Evolutionary conservation across 345 rosid species (phyloP), one percentile per base, ranked within the genome.

Genomic region (Salix brachista): DNA sequence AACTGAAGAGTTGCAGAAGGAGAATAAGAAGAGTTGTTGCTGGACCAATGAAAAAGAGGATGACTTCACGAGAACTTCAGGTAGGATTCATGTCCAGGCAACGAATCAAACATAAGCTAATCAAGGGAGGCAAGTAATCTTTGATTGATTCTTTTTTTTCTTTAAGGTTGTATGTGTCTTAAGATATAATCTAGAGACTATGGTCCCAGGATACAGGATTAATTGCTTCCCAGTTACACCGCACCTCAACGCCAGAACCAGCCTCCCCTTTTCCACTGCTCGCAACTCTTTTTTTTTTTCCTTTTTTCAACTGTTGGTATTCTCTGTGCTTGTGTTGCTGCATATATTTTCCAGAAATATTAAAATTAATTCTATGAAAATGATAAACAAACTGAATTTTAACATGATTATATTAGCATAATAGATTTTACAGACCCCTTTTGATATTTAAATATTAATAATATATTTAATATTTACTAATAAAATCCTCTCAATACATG

Each of bases 41-140:
- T 39, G 18, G 41, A 78, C 77, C 56, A 44, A 65, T 42, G 79
- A 78, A 25, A 76, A 78, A 75, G 83, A 82, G 84, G 85, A 86
- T 89, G 80, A 84, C 96, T 90, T 93, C 77, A 56, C 74, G 78
- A 82, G 73, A 89, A 87, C 86, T 90, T 84, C 81, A 88, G 80
- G 87, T 81, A 83, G 88, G 93, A 94, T 89, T 91, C 90, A 71
- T 83, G 52, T 23, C 6, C 69, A 74, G 91, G 91, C 83, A 83
- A 90, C 82, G 91, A 86, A 90, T 88, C 86, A 82, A 83, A 85
- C 86, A 86, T 77, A 82, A 82, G 83, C 85, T 70, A 74, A 89
- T 78, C 65, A 68, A 1, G 50, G 67, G 88, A 87, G 86, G 94
- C 88, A 91, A 91, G 92, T 87, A 85, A 90, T 90, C 93, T 12